Base-by-base conservation (phyloP, 2,329 filamentous ascomycete species). In the Myriosclerotinia scirpicola region DNA sequence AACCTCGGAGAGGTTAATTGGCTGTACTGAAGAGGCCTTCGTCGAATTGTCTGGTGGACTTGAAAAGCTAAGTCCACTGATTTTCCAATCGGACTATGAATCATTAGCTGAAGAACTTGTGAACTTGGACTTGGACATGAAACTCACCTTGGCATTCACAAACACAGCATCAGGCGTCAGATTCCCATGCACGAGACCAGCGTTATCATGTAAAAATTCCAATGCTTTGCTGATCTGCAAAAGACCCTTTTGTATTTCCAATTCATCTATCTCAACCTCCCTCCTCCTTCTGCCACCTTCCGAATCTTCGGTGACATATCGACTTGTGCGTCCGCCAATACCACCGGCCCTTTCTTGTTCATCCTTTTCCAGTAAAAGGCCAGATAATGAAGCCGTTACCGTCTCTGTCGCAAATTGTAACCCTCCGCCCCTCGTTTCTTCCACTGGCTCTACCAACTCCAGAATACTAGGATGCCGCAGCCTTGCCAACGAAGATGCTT, bases 211-310 rank as follows among this genome's bases (percentile, higher is more conserved):
- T 68, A 98, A 80, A 76, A 98, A 98, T 78, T 98, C 94, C 40
- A 98, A 82, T 3, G 93, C 94, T 77, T 97, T 97, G 75, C 90
- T 93, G 70, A 99, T 85, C 78, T 99, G 95, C 68, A 98, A 80
- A 69, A 99, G 78, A 0, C 95, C 95, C 79, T 99, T 99, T 77
- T 99, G 95, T 73, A 98, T 96, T 79, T 99, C 95, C 67, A 99
- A 81, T 79, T 98, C 95, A 76, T 99, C 95, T 69, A 99, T 92
- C 77, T 98, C 94, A 17, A 97, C 79, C 75, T 98, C 93, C 73
- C 91, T 85, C 73, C 92, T 83, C 73, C 88, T 85, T 71, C 87
- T 84, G 60, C 86, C 87, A 46, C 91, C 91, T 71, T 93, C 89
- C 0, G 88, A 82, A 71, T 93, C 90, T 75, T 95, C 92, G 1